These are phyloP conservation scores for Phialophora macrospora DNA, from an alignment of 2,329 filamentous ascomycete genomes.

Conservation along the genomic window DNA sequence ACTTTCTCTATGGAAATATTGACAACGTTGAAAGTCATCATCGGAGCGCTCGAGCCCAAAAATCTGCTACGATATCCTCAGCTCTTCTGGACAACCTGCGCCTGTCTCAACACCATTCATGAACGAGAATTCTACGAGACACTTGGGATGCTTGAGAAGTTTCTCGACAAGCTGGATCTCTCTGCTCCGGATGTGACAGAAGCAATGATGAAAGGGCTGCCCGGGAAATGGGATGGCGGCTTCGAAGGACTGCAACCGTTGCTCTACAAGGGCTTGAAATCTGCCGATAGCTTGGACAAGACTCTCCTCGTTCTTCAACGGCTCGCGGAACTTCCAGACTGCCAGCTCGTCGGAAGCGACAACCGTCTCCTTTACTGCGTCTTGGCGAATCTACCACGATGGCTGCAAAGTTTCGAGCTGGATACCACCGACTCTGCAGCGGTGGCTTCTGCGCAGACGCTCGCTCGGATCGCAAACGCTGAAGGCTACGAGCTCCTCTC, in stretches of 20 bases:
- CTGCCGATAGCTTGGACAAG: constrained; percentile 77
- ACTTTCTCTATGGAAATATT: constrained; percentile 98
- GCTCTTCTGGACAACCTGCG: constrained; percentile 96
- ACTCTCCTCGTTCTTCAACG: constrained; percentile 79
- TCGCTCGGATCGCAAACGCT: constrained; percentile 70
- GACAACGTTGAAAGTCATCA: constrained; percentile 89
- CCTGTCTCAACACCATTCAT: constrained; percentile 94
- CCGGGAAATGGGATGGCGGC: constrained; percentile 81
- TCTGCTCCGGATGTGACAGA: constrained; percentile 70
- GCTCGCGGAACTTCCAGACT: constrained; percentile 77
- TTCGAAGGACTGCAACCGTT: constrained; percentile 87
- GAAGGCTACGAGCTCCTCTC: constrained; percentile 65
- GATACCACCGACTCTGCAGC: constrained; percentile 24
- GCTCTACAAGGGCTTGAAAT: constrained; percentile 89
- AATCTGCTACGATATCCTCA: constrained; percentile 90
- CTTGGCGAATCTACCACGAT: constrained; percentile 89
- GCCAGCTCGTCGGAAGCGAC: constrained; percentile 79
- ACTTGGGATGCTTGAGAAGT: constrained; percentile 85
- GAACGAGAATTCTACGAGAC: constrained; percentile 93
- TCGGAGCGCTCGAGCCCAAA: constrained; percentile 77
- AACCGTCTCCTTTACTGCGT: constrained; percentile 81
- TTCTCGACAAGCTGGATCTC: constrained; percentile 83
- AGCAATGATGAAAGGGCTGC: constrained; percentile 76
- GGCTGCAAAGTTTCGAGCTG: constrained; percentile 75
- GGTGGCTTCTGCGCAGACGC: constrained; percentile 24